phyloP scores from a whole-genome alignment of 2,329 filamentous ascomycete genomes.

The Aspergillus pseudonomiae region DNA sequence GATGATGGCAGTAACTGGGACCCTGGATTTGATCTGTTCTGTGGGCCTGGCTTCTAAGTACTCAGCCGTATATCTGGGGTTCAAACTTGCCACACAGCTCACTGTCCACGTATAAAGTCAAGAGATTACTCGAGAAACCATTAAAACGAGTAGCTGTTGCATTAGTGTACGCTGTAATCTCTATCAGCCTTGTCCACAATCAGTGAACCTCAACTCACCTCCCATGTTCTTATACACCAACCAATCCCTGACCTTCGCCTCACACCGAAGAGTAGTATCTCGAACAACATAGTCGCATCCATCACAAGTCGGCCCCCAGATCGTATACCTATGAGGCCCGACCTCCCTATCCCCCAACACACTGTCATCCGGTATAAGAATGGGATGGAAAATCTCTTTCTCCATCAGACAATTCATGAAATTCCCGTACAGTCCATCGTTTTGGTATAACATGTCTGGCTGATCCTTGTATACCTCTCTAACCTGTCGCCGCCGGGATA shows the following conservation, averaged over 20 bases:
- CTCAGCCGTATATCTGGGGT: neutral
- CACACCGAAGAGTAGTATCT: constrained; percentile 15
- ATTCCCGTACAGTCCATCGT: constrained; percentile 31
- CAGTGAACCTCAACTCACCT: constrained; percentile 17
- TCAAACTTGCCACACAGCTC: constrained; percentile 10
- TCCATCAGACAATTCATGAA: constrained; percentile 29
- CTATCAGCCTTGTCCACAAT: neutral
- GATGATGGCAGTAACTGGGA: neutral
- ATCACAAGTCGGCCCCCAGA: constrained; percentile 34
- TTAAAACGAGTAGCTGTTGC: constrained; percentile 28
- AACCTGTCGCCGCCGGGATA: constrained; percentile 24
- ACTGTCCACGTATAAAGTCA: constrained; percentile 31
- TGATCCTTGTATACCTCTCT: constrained; percentile 4
- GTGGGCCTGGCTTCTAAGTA: neutral
- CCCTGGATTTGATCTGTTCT: neutral
- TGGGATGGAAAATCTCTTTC: constrained; percentile 20
- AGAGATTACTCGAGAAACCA: constrained; percentile 20
- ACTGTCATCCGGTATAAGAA: constrained; percentile 9
- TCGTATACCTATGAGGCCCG: constrained; percentile 23
- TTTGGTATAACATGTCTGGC: constrained; percentile 31
- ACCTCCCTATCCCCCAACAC: neutral
- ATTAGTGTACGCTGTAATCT: constrained; percentile 19
- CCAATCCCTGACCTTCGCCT: constrained; percentile 30
- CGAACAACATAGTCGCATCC: constrained; percentile 27
- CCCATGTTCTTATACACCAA: constrained; percentile 32